These are phyloP conservation scores for Macrolepiota fuliginosa DNA, from an alignment of 768 basidiomycete genomes.

Conservation along the genomic window DNA sequence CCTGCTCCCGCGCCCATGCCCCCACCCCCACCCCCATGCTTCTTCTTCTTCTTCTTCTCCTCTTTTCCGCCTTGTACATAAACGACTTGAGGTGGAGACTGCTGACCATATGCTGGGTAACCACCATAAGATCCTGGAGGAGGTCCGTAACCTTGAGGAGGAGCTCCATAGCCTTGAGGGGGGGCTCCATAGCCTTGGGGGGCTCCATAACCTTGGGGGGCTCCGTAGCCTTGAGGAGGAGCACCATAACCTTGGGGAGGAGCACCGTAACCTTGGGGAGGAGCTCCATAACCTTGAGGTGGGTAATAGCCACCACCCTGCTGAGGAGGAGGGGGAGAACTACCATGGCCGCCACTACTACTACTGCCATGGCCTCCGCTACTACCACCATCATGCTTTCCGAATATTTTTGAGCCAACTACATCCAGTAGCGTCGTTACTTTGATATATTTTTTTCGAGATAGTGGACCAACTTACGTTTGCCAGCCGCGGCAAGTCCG, in stretches of 20 bases:
- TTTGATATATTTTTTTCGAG: not conserved
- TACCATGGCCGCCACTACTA: not conserved
- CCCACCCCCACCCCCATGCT: slow-evolving; percentile 39
- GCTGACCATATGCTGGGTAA: not conserved
- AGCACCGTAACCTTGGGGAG: not conserved
- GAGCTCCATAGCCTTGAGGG: no score
- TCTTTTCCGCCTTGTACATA: slow-evolving; percentile 22
- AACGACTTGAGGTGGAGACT: slow-evolving; percentile 25
- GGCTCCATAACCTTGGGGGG: not conserved
- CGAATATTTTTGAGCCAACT: slow-evolving; percentile 12
- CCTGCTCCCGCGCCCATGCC: slow-evolving; percentile 42
- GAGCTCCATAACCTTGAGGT: not conserved
- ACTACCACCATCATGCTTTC: slow-evolving; percentile 15
- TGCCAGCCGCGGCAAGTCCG: not conserved
- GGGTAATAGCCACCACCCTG: not conserved
- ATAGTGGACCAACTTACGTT: slow-evolving; percentile 1
- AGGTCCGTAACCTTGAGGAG: not conserved
- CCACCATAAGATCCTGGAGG: slow-evolving; percentile 1
- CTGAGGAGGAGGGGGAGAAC: not conserved
- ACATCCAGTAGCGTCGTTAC: not conserved
- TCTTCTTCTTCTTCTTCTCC: slow-evolving; percentile 27
- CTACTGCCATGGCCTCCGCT: slow-evolving; percentile 14
- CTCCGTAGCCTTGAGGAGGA: slow-evolving; percentile 4
- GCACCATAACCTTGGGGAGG: not conserved
- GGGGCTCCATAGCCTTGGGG: not conserved